A percentile compares a stretch with the other conserved stretches of the same genome.
Conservation (phyloP, 345 rosid species). For the Citrus sp. region DNA sequence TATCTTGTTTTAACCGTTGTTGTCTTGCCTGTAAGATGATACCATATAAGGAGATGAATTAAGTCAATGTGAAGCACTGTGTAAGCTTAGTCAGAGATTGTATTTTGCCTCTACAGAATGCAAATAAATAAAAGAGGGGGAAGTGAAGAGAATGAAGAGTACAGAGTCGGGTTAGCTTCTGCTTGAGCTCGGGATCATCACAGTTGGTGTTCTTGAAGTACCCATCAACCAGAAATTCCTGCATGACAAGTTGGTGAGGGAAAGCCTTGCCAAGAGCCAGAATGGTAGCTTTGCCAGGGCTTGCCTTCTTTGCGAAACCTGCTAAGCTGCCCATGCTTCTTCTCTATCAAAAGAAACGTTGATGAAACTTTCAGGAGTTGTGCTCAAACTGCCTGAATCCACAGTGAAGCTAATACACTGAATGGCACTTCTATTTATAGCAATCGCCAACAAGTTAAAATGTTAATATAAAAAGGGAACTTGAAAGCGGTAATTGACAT, state of each 20-base stretch:
- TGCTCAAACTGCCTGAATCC: slow-evolving; percentile 12
- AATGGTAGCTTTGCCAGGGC: slow-evolving; percentile 72
- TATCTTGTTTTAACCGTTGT: slow-evolving; percentile 94
- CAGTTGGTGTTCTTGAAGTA: slow-evolving; percentile 89
- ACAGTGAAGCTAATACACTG: slow-evolving; percentile 9
- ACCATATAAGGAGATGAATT: neutral
- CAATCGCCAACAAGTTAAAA: slow-evolving; percentile 3
- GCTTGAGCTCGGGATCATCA: slow-evolving; percentile 83
- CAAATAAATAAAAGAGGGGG: neutral
- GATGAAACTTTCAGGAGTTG: neutral
- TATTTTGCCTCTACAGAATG: neutral
- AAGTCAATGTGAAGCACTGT: neutral
- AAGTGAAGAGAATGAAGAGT: slow-evolving; percentile 32
- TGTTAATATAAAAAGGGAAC: neutral
- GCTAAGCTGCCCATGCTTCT: slow-evolving; percentile 52
- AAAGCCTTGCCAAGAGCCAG: slow-evolving; percentile 90
- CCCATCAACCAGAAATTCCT: slow-evolving; percentile 88
- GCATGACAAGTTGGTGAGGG: slow-evolving; percentile 97
- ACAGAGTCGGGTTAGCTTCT: slow-evolving; percentile 89
- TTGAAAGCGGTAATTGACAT: neutral
- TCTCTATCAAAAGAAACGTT: neutral
- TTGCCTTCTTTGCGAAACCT: slow-evolving; percentile 33
- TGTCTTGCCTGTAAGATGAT: slow-evolving; percentile 66
- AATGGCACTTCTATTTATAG: slow-evolving; percentile 28
- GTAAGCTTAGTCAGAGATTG: neutral